Conservation (phyloP, 495 filamentous ascomycete species). For the Penicillium flavigenum region DNA sequence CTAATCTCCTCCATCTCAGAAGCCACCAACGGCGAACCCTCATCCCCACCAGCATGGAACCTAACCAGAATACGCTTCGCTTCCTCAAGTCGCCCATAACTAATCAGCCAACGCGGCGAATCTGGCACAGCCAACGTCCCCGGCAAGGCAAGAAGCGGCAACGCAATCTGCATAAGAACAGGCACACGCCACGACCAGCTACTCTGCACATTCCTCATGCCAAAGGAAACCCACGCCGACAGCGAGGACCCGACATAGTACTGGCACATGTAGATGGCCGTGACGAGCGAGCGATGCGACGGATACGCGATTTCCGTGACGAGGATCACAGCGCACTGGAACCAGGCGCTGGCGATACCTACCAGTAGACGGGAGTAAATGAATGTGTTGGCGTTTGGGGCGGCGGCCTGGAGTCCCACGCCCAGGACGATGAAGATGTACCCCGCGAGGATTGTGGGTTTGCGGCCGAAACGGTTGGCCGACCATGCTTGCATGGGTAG, state of each 20-base stretch:
- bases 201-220: constrained; percentile 22
- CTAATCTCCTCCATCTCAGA: constrained; percentile 10
- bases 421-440: constrained; percentile 6
- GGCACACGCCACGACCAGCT: constrained; percentile 46
- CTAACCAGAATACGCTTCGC: constrained; percentile 45
- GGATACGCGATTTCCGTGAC: constrained; percentile 61
- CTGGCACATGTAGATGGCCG: constrained; percentile 56
- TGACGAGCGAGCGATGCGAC: constrained; percentile 58
- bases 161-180: constrained; percentile 59
- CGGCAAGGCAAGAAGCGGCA: constrained; percentile 35
- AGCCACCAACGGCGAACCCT: not conserved
- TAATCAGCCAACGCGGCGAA: constrained; percentile 31
- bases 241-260: constrained; percentile 45
- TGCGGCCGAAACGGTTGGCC: constrained; percentile 15
- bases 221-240: constrained; percentile 31
- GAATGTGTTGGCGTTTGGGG: constrained; percentile 1
- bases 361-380: constrained; percentile 8
- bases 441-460: constrained; percentile 2
- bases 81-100: constrained; percentile 48
- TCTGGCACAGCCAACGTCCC: constrained; percentile 37
- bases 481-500: constrained; percentile 1
- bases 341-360: constrained; percentile 34
- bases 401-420: constrained; percentile 6
- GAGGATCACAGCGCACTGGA: constrained; percentile 53
- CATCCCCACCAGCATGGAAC: constrained; percentile 52